Conservation (phyloP, 352 stramenopile species). For the Pythium dissotocum region DNA sequence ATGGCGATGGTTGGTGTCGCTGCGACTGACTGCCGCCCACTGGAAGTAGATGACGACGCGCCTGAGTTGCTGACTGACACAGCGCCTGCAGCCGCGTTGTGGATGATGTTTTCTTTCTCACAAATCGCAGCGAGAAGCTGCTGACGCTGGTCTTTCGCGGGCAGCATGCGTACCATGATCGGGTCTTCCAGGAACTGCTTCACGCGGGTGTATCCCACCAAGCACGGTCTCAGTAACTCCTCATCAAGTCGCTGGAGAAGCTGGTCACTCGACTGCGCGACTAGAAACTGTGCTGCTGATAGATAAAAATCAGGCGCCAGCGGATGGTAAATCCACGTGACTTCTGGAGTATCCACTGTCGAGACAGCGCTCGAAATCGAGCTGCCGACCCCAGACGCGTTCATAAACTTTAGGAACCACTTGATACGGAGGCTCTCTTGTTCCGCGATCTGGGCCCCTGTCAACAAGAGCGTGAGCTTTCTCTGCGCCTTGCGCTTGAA, state of each 20-base stretch:
- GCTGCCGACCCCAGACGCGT: conserved; percentile 18
- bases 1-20: conserved; percentile 23
- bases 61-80: neutral
- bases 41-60: conserved; percentile 6
- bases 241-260: conserved; percentile 47
- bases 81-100: conserved; percentile 22
- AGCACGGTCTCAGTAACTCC: conserved; percentile 44
- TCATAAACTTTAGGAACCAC: conserved; percentile 68
- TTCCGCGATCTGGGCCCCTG: conserved; percentile 41
- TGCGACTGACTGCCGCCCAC: conserved; percentile 13
- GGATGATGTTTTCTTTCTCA: conserved; percentile 31
- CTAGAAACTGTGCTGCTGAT: conserved; percentile 43
- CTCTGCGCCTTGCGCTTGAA: conserved; percentile 59
- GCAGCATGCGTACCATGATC: conserved; percentile 48
- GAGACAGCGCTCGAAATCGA: neutral
- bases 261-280: conserved; percentile 36
- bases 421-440: conserved; percentile 60
- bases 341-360: neutral
- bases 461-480: conserved; percentile 51
- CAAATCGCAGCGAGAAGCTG: conserved; percentile 35
- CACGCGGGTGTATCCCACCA: conserved; percentile 41
- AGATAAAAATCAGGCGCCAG: conserved; percentile 63
- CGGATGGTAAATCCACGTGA: conserved; percentile 33
- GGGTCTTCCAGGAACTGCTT: conserved; percentile 48
- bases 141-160: conserved; percentile 48